Base-by-base conservation (phyloP, 768 basidiomycete species). In the Psilocybe azurescens region DNA sequence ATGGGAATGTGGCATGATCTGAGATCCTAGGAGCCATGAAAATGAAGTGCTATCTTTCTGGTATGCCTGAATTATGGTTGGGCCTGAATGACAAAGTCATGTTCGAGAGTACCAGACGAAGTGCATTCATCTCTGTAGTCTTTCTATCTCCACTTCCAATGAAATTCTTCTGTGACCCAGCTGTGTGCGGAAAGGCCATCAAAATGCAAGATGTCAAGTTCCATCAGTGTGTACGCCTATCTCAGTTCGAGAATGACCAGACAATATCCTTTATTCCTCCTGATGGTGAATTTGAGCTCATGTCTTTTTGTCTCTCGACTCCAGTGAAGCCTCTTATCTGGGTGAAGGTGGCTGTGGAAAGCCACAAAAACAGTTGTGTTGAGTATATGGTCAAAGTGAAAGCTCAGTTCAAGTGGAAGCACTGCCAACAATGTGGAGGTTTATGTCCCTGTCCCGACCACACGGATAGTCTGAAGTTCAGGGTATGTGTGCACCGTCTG, bases 201-300 rank as follows among this genome's bases (percentile, higher is more conserved):
- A 97, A 99, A 78, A 97, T 99, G 93, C 97, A 99, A 74, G 97
- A 99, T 70, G 94, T 98, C 79, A 98, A 98, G 75, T 99, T 99
- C 80, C 97, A 99, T 72, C 97, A 99, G 83, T 99, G 97, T 70
- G 97, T 99, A 11, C 94, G 97, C 9, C 84, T 99, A 24, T 91
- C 95, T 8, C 88, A 96, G 6, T 99, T 99, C 72, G 97, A 99
- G 72, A 98, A 97, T 75, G 97, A 99, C 78, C 91, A 97, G 62
- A 99, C 97, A 0, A 99, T 99, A 72, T 95, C 94, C 38, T 99
- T 99, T 79, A 99, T 99, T 69, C 97, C 97, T 0, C 97, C 97
- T 3, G 97, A 99, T 72, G 97, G 97, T 70, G 97, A 98, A 74
- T 98, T 99, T 70, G 97, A 99, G 72, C 86, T 99, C 61, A 98